Percentiles rank a stretch among this genome's conserved stretches.
Conservation (phyloP, 2,329 filamentous ascomycete genomes). For the Periconia sp. region DNA sequence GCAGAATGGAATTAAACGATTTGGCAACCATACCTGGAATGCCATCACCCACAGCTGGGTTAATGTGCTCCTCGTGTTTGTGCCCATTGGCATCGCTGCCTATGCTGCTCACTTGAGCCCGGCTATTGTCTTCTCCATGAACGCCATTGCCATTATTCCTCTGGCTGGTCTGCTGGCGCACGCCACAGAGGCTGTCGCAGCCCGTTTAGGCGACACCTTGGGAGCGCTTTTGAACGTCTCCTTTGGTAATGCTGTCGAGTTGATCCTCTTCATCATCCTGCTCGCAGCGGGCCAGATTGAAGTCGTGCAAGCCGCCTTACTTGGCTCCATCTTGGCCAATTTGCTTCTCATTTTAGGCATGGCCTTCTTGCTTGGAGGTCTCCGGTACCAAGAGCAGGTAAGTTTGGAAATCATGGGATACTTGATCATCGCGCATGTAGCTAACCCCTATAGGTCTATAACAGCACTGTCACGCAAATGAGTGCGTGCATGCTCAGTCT, state of each 20-base stretch:
- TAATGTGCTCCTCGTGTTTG: slow-evolving; percentile 75
- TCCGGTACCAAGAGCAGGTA: slow-evolving; percentile 84
- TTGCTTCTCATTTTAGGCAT: slow-evolving; percentile 87
- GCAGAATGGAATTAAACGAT: slow-evolving; percentile 53
- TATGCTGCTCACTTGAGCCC: slow-evolving; percentile 48
- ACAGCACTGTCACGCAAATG: slow-evolving; percentile 94
- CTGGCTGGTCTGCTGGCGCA: slow-evolving; percentile 52
- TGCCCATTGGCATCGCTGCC: slow-evolving; percentile 73
- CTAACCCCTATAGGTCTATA: slow-evolving; percentile 68
- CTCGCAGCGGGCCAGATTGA: slow-evolving; percentile 71
- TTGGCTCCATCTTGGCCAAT: slow-evolving; percentile 89
- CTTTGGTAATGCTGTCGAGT: slow-evolving; percentile 56
- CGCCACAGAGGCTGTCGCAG: slow-evolving; percentile 54
- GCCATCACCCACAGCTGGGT: slow-evolving; percentile 72
- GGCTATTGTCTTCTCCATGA: slow-evolving; percentile 53
- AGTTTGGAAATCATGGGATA: slow-evolving; percentile 13
- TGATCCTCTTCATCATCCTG: slow-evolving; percentile 53
- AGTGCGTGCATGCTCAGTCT: slow-evolving; percentile 89
- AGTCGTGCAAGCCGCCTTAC: slow-evolving; percentile 85
- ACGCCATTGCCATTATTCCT: slow-evolving; percentile 55
- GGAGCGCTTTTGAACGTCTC: slow-evolving; percentile 55
- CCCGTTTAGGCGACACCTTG: slow-evolving; percentile 51
- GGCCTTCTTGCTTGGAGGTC: slow-evolving; percentile 83
- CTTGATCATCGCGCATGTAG: background rate
- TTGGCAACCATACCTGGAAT: slow-evolving; percentile 59